Conservation (phyloP, 2,329 filamentous ascomycete genomes). For the Hypomyces rosellus region DNA sequence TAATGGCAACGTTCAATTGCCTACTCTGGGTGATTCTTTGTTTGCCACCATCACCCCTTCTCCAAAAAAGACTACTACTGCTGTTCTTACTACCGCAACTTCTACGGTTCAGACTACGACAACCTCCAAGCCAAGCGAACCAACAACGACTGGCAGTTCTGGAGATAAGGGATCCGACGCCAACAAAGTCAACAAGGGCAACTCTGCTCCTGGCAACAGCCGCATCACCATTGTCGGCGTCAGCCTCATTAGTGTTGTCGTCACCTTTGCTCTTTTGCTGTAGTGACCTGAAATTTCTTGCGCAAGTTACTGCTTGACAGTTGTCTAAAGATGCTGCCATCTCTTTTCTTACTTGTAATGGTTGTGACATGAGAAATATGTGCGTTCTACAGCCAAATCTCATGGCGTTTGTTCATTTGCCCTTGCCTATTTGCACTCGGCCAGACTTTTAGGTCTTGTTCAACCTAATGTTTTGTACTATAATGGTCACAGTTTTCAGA, state of each 20-base stretch:
- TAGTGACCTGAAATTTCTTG: conserved; percentile 2
- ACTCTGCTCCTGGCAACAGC: conserved; percentile 11
- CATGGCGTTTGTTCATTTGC: not conserved
- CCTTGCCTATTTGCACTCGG: not conserved
- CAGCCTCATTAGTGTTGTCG: conserved; percentile 11
- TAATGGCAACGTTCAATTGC: conserved; percentile 61
- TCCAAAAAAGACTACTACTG: conserved; percentile 14
- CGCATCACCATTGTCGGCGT: conserved; percentile 13
- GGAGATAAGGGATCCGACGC: not conserved
- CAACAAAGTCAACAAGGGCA: conserved; percentile 11
- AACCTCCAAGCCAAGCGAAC: not conserved
- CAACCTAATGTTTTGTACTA: too few species aligned
- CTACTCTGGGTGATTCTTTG: conserved; percentile 55
- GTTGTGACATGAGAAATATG: not conserved
- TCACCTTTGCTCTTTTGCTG: conserved; percentile 14
- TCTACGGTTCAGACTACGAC: not conserved
- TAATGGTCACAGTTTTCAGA: too few species aligned
- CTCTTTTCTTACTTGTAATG: not conserved
- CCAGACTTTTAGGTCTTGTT: too few species aligned
- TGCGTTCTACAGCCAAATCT: not conserved
- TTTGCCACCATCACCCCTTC: conserved; percentile 16
- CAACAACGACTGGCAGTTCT: not conserved
- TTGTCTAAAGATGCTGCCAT: conserved; percentile 4
- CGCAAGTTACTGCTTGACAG: not conserved
- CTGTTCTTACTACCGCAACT: conserved; percentile 8